Conservation (phyloP, 1,284 basidiomycete genomes). For the Sanghuangporus weigelae region DNA sequence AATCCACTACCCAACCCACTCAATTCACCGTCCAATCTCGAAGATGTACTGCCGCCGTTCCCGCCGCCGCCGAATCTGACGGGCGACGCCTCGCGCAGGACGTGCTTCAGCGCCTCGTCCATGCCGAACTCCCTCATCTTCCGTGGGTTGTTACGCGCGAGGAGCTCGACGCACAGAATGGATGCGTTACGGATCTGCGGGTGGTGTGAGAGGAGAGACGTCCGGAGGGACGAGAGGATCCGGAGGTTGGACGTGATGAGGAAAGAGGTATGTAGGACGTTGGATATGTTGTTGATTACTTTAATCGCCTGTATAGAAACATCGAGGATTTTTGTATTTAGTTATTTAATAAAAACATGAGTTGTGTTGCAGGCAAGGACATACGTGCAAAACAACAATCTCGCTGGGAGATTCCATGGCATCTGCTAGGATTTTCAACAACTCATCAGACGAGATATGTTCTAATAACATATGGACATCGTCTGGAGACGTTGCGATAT, state of each 20-base stretch:
- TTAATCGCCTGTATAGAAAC: slow-evolving; percentile 41
- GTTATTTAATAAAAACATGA: background rate
- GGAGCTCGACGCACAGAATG: slow-evolving; percentile 49
- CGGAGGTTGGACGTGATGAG: slow-evolving; percentile 42
- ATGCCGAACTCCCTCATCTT: slow-evolving; percentile 41
- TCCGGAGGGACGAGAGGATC: slow-evolving; percentile 48
- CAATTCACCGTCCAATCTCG: slow-evolving; percentile 19
- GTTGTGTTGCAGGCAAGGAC: slow-evolving; percentile 3
- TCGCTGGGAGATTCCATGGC: slow-evolving; percentile 46
- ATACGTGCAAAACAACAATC: slow-evolving; percentile 48
- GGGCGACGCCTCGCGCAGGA: slow-evolving; percentile 26
- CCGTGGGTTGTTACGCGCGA: slow-evolving; percentile 35
- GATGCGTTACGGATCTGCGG: slow-evolving; percentile 56
- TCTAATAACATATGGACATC: slow-evolving; percentile 56
- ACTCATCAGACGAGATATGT: slow-evolving; percentile 40
- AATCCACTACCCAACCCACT: background rate
- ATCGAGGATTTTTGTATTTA: background rate
- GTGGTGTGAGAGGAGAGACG: slow-evolving; percentile 50
- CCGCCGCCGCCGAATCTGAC: no score
- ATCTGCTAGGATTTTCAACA: slow-evolving; percentile 40
- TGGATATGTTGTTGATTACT: slow-evolving; percentile 60
- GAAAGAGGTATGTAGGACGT: slow-evolving; percentile 39
- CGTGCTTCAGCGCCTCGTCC: slow-evolving; percentile 35
- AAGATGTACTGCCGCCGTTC: no score
- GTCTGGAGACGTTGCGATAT: slow-evolving; percentile 47